These are phyloP conservation scores for Fusarium sp. DNA, from an alignment of 2,329 filamentous ascomycete genomes.

Conservation along the genomic window DNA sequence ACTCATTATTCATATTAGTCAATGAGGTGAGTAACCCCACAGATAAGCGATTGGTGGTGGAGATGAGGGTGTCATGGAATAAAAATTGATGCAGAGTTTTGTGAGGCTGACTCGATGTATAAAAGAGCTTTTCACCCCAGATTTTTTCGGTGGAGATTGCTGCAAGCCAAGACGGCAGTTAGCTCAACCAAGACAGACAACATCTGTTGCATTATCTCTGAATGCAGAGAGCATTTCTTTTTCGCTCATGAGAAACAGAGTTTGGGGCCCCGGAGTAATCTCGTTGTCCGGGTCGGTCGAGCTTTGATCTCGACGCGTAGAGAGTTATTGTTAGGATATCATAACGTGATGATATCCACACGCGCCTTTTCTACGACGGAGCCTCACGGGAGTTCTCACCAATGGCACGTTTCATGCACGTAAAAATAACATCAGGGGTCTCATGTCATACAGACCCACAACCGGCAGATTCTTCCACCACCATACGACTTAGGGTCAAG, in stretches of 20 bases:
- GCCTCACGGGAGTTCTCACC: background rate
- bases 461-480: constrained; percentile 25
- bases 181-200: background rate
- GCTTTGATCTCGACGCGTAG: background rate
- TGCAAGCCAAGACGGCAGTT: background rate
- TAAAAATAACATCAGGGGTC: constrained; percentile 18
- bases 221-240: no score
- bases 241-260: background rate
- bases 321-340: constrained; percentile 35
- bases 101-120: background rate
- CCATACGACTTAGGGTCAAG: constrained; percentile 16
- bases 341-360: constrained; percentile 35
- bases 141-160: background rate
- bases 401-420: constrained; percentile 31
- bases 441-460: constrained; percentile 9
- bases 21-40: constrained; percentile 22
- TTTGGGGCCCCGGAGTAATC: constrained; percentile 25
- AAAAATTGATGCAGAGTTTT: background rate
- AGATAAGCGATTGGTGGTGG: constrained; percentile 28
- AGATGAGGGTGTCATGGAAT: constrained; percentile 2
- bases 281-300: constrained; percentile 13
- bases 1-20: constrained; percentile 27
- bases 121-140: background rate
- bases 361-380: background rate
- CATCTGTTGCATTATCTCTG: background rate